phyloP scores from a whole-genome alignment of 176 grass and related monocot genomes.

The Poa annua region DNA sequence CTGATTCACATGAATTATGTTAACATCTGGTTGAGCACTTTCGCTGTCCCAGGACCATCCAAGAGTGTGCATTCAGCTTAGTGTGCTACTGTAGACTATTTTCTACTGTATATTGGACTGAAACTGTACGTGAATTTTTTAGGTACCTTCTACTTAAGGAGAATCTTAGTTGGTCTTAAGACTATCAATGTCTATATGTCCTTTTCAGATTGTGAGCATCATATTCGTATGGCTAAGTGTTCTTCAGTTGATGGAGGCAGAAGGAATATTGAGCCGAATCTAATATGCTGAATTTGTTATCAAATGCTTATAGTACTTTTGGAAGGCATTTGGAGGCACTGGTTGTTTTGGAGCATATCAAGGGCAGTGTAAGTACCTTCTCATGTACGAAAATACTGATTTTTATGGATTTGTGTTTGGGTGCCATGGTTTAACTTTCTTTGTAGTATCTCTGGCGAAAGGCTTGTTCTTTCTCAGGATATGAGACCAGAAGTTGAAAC shows the following conservation, averaged over 20 bases:
- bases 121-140: constrained; percentile 5
- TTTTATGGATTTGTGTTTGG: constrained; percentile 25
- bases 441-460: not conserved
- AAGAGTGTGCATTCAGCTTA: not conserved
- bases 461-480: constrained; percentile 25
- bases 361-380: constrained; percentile 71
- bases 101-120: not conserved
- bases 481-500: constrained; percentile 83
- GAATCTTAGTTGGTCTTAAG: not conserved
- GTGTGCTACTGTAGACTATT: no score
- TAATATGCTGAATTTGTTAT: constrained; percentile 83
- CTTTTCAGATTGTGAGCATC: not conserved
- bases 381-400: not conserved
- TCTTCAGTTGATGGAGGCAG: constrained; percentile 20
- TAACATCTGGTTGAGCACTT: no score
- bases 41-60: not conserved
- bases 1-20: no score
- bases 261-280: constrained; percentile 79
- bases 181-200: not conserved
- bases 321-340: constrained; percentile 76
- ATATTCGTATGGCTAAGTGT: constrained; percentile 42
- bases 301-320: constrained; percentile 79
- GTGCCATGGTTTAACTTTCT: constrained; percentile 29
- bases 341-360: constrained; percentile 80
- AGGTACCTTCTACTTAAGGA: not conserved